These are phyloP conservation scores for Fusarium austroafricanum DNA, from an alignment of 2,329 filamentous ascomycete genomes.

Conservation along the genomic window DNA sequence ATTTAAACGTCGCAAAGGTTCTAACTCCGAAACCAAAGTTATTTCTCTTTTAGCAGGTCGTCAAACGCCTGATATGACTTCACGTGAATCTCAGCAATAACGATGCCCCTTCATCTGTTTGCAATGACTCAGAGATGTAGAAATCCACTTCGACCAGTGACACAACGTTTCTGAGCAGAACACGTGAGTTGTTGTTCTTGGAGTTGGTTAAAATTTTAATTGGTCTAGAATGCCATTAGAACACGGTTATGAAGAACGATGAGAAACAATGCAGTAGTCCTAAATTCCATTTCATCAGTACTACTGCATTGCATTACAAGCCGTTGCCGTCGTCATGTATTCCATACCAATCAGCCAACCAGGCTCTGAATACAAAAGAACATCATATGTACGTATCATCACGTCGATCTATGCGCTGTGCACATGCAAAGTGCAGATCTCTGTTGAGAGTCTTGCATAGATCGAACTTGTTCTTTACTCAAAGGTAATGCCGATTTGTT, in stretches of 20 bases:
- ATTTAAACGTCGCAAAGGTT: not conserved
- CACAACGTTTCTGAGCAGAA: not conserved
- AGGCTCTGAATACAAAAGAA: not conserved
- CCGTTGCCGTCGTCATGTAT: slow-evolving; percentile 3
- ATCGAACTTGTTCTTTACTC: not conserved
- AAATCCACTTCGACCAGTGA: not conserved
- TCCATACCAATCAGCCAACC: slow-evolving; percentile 4
- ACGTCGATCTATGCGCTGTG: slow-evolving; percentile 12
- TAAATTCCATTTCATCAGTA: too few species aligned
- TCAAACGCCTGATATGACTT: not conserved
- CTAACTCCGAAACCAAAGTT: slow-evolving; percentile 5
- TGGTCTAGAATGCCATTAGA: too few species aligned
- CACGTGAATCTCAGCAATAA: slow-evolving; percentile 7
- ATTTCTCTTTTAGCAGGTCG: slow-evolving; percentile 12
- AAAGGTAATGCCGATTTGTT: slow-evolving; percentile 8
- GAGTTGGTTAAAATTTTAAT: not conserved
- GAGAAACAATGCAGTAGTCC: not conserved
- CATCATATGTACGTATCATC: slow-evolving; percentile 1
- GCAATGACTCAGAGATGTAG: not conserved
- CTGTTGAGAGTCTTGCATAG: not conserved
- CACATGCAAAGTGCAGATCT: slow-evolving; percentile 16
- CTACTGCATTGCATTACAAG: slow-evolving; percentile 3
- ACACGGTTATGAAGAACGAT: too few species aligned
- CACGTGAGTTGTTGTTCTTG: slow-evolving; percentile 9
- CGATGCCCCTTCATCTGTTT: not conserved